Base-by-base conservation (phyloP, 2,329 filamentous ascomycete genomes). In the Dryadomyces quercivorus region DNA sequence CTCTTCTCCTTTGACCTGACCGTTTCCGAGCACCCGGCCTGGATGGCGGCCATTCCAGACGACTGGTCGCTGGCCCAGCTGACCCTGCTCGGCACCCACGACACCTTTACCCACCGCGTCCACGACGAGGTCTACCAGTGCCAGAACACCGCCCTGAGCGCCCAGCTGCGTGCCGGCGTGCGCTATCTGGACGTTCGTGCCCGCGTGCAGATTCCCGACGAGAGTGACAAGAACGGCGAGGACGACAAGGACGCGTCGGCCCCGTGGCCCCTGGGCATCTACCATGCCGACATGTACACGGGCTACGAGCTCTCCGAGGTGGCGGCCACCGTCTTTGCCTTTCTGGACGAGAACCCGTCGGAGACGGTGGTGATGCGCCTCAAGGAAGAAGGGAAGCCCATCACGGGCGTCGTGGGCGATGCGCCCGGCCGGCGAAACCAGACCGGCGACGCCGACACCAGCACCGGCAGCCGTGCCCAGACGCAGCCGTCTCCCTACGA, bases 21-120 rank as follows among this genome's bases (percentile, higher is more conserved):
- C 34, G 61, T 63, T 38, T 58, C 64, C n/a, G 18, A 5, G 45
- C 62, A 68, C 36, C 62, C 67, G 7, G 53, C 58, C 42, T 77
- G 74, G 74, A 76, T 76, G 74, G 63, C 63, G 20, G 51, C 51
- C 7, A 61, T 76, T 12, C 70, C 72, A 31, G 70, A 76, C 62
- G 57, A 63, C 26, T 63, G 67, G 40, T 65, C 63, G 48, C 63
- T 78, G 38, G 67, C 72, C 36, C 68, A 63, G 51, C 66, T 78
- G 45, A 75, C 73, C 48, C 70, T 78, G 56, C 75, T 75, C 0
- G 75, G 75, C 34, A 77, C 75, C 1, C 75, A 78, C 64, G 75
- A 78, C 62, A 76, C 75, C 22, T 71, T 78, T 70, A 77, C 75
- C 18, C 74, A 72, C 58, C 61, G 64, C 47, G 64, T 74, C 54